These are phyloP conservation scores for Globisporangium nunn DNA, from an alignment of 352 stramenopile species.

Conservation along the genomic window DNA sequence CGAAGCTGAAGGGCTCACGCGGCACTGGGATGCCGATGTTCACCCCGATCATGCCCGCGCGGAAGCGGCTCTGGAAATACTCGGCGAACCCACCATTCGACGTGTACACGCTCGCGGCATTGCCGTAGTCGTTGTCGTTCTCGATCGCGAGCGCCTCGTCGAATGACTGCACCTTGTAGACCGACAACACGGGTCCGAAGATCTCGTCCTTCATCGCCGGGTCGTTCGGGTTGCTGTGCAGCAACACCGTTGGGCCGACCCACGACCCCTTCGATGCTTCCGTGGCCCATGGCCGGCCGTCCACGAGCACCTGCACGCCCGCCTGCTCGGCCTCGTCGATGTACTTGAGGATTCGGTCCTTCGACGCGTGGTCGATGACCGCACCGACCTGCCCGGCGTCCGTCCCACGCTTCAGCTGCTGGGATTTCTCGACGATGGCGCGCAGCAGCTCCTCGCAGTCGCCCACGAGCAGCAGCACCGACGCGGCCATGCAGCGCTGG, in stretches of 20 bases:
- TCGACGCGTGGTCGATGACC: conserved; percentile 90
- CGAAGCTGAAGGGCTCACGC: conserved; percentile 95
- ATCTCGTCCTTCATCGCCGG: conserved; percentile 93
- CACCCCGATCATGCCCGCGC: conserved; percentile 92
- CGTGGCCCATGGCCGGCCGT: conserved; percentile 81
- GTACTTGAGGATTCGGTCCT: conserved; percentile 91
- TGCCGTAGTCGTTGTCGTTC: conserved; percentile 96
- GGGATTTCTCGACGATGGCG: conserved; percentile 83
- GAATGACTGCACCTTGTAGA: conserved; percentile 78
- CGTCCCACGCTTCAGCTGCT: conserved; percentile 83
- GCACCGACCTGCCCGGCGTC: conserved; percentile 91
- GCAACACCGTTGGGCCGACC: conserved; percentile 94
- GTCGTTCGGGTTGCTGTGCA: conserved; percentile 86
- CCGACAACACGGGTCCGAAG: conserved; percentile 95
- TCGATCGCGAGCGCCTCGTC: conserved; percentile 95
- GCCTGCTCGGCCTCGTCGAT: conserved; percentile 88
- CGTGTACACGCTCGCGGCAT: conserved; percentile 96
- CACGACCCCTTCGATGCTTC: conserved; percentile 59
- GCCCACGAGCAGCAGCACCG: conserved; percentile 90
- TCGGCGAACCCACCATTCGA: conserved; percentile 90
- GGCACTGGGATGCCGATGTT: conserved; percentile 96
- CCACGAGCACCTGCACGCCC: conserved; percentile 88
- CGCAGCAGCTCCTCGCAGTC: conserved; percentile 73
- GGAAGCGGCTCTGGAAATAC: conserved; percentile 91
- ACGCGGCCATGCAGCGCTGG: conserved; percentile 96